Base-by-base conservation (phyloP, 495 filamentous ascomycete genomes). In the Copromyces sp. region DNA sequence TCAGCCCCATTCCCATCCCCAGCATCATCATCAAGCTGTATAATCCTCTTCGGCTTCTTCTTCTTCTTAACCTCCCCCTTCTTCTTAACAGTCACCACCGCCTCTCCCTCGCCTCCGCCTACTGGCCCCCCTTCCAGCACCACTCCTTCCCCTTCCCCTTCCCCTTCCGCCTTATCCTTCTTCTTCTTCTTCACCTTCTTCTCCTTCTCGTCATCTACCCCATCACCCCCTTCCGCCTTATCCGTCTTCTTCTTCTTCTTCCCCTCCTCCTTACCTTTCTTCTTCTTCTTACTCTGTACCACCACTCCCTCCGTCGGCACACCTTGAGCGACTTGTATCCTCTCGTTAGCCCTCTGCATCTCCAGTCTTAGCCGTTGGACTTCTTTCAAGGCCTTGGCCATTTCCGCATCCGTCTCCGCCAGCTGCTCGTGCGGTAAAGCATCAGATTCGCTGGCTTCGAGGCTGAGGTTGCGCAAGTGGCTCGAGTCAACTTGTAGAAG, bases 271-370 rank as follows among this genome's bases (percentile, higher is more conserved):
- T n/a, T 68, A 70, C 37, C 69, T 37, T 35, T 69, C 72, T 78
- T 88, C 79, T 87, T 91, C 79, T 89, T 90, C 82, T 93, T 95
- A 81, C 90, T 94, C 83, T 89, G 92, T 8, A 97, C 89, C 38
- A 94, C 82, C 7, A 86, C 90, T 12, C 91, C 93, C 74, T 93
- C 93, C 5, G 83, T 83, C n/a, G 89, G 86, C 4, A 89, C 88
- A 4, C 89, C 92, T 72, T 92, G 87, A 39, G 88, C 86, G 16
- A 88, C 86, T 78, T 92, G 86, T 41, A 96, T 91, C 70, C 93
- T 83, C 82, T 98, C 94, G 41, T 92, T 92, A 17, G 91, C 92
- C 75, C 93, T 84, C 82, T 98, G 94, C 94, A 99, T 98, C 80
- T 95, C 92, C 69, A 96, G 80, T 44, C 95, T 85, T 70, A 96